phyloP scores from a whole-genome alignment of 1,284 basidiomycete species.

The Trametes versicolor region DNA sequence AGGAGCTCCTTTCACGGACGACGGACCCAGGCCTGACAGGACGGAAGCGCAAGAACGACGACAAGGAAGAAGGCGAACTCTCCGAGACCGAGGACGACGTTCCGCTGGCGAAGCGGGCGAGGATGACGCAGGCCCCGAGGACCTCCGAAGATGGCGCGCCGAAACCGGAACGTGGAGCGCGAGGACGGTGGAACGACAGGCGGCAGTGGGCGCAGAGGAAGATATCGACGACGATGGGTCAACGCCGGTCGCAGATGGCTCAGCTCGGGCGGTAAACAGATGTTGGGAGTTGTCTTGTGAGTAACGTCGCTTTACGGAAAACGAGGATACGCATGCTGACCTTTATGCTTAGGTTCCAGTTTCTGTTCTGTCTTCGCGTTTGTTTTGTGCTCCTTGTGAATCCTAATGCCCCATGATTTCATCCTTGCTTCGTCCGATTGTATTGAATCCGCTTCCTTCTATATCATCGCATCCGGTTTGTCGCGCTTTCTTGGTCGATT shows the following conservation, averaged over 20 bases:
- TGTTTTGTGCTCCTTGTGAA: too few species aligned
- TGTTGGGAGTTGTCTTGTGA: too few species aligned
- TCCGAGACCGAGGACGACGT: slow-evolving; percentile 10
- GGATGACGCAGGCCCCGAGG: slow-evolving; percentile 6
- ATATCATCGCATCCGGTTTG: too few species aligned
- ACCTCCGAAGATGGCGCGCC: not conserved
- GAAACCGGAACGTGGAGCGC: not conserved
- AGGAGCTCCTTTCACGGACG: slow-evolving; percentile 5
- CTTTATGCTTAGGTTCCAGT: too few species aligned
- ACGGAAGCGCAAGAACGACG: slow-evolving; percentile 12
- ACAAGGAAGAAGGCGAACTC: slow-evolving; percentile 13
- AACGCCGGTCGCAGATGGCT: slow-evolving; percentile 5
- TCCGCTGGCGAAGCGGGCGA: slow-evolving; percentile 8
- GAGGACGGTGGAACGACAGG: slow-evolving; percentile 5
- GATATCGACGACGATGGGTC: not conserved
- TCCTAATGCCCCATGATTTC: too few species aligned
- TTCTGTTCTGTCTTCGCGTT: too few species aligned
- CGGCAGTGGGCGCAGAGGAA: not conserved
- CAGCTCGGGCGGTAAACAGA: slow-evolving; percentile 6
- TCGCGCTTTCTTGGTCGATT: too few species aligned
- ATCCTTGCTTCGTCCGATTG: too few species aligned
- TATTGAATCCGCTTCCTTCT: too few species aligned
- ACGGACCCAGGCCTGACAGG: slow-evolving; percentile 1
- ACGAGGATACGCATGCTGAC: too few species aligned
- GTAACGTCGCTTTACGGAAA: too few species aligned